Base-by-base conservation (phyloP, 192 early-diverging fungal genomes). In the Kickxella alabastrina region DNA sequence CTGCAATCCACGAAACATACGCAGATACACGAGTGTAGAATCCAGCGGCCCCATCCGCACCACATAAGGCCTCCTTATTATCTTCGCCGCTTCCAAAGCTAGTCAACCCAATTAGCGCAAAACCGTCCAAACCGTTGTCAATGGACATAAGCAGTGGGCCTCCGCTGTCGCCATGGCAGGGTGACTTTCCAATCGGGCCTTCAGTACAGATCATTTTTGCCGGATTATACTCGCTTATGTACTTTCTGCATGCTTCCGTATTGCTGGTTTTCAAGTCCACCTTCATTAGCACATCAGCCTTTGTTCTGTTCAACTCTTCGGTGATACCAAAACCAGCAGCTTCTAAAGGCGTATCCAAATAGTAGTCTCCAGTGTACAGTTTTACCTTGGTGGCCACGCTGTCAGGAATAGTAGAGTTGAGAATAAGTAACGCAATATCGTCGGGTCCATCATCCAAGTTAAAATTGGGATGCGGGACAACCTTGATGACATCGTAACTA, bases 151-250 rank as follows among this genome's bases (percentile, higher is more conserved):
- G 41, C 34, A 78, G 40, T 0, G 76, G 76, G 19, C 69, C 68
- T 14, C 68, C 76, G 12, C 60, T 65, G 54, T 78, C 68, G 17
- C 65, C 76, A 12, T 54, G 31, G 59, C 76, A 78, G 25, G 76
- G 68, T 45, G 68, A 65, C n/a, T 50, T 54, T 23, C 68, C 76
- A 1, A 21, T 57, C 6, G 50, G 45, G 3, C 55, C 54, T 22
- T 71, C 76, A 4, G 69, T 78, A 59, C 76, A 78, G 43, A 78
- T 23, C 43, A 61, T 58, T 9, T 50, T 44, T 27, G 18, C 23
- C 5, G 43, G 34, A 21, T 52, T 27, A 14, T 57, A 62, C 15
- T 36, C 21, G 25, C 38, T 15, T 21, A 48, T 53, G 51, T 47
- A 58, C 3, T 26, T 9, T 26, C 15, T 4, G 51, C 76, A 78